A percentile compares a stretch with the other conserved stretches of the same genome.
Evolutionary conservation across 345 rosid species (phyloP).

Genomic region (Ricinus communis): DNA sequence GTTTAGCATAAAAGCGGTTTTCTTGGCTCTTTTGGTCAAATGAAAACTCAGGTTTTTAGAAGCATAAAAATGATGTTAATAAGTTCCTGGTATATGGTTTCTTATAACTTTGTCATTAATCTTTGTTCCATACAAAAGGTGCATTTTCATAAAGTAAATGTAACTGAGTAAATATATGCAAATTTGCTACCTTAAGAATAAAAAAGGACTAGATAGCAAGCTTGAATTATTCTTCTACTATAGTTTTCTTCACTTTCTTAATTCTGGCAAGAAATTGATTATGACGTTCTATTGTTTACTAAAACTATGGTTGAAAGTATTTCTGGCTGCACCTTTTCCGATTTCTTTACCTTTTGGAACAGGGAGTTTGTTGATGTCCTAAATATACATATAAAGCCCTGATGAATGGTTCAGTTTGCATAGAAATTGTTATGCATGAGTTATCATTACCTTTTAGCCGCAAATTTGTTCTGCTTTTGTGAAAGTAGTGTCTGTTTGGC

Average conservation of each 20-base stretch:
- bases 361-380: not conserved
- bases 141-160: not conserved
- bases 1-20: no score
- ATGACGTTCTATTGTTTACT: no score
- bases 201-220: no score
- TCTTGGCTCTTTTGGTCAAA: no score
- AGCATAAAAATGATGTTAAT: no score
- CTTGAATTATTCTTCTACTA: no score
- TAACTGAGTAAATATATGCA: not conserved
- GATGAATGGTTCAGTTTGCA: not conserved
- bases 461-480: not conserved
- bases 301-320: not conserved
- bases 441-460: not conserved
- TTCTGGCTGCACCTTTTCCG: constrained; percentile 3
- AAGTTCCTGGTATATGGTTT: not conserved
- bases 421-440: not conserved
- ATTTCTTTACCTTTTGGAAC: not conserved
- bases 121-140: not conserved
- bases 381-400: not conserved
- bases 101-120: not conserved
- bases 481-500: not conserved
- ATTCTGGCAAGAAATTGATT: no score
- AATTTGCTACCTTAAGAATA: no score
- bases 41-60: no score
- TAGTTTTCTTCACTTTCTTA: not conserved